These are phyloP conservation scores for Tinospora cordifolia DNA, from an alignment of 164 flowering plant species.

Conservation along the genomic window DNA sequence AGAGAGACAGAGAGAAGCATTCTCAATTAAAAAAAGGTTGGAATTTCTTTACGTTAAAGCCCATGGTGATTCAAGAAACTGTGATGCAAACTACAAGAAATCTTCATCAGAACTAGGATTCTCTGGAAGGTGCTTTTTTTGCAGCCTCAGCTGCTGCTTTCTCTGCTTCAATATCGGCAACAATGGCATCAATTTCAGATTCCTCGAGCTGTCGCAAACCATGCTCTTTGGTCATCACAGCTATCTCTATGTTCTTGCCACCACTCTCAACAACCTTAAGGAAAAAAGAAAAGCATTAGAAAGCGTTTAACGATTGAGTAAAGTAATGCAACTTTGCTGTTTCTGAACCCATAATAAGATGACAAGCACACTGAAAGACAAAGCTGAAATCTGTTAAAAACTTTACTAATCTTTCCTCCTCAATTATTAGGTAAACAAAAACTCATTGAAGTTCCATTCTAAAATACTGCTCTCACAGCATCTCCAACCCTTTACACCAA, in stretches of 20 bases:
- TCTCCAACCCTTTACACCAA: too few relatives aligned
- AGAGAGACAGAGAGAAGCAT: too few relatives aligned
- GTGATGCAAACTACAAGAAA: not conserved
- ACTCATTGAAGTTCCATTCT: too few relatives aligned
- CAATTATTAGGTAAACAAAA: not conserved
- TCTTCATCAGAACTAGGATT: slow-evolving; percentile 28
- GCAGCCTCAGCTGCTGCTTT: slow-evolving; percentile 98
- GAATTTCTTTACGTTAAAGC: not conserved
- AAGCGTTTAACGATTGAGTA: not conserved
- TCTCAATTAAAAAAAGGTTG: not conserved
- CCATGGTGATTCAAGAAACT: not conserved
- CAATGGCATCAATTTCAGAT: slow-evolving; percentile 86
- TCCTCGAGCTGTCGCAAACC: slow-evolving; percentile 89
- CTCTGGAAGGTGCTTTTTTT: slow-evolving; percentile 75
- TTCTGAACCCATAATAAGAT: not conserved
- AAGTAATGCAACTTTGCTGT: not conserved
- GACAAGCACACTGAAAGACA: not conserved
- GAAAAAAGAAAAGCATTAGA: not conserved
- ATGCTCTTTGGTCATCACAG: slow-evolving; percentile 77
- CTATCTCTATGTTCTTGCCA: slow-evolving; percentile 96
- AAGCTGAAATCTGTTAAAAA: not conserved
- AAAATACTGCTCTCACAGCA: not conserved
- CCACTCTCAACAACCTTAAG: slow-evolving; percentile 95
- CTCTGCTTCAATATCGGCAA: slow-evolving; percentile 94
- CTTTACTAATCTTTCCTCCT: not conserved